A percentile compares a stretch with the other conserved stretches of the same genome.
These are phyloP conservation scores for Scutellaria baicalensis DNA, from an alignment of 257 asterid genomes.

Conservation along the genomic window DNA sequence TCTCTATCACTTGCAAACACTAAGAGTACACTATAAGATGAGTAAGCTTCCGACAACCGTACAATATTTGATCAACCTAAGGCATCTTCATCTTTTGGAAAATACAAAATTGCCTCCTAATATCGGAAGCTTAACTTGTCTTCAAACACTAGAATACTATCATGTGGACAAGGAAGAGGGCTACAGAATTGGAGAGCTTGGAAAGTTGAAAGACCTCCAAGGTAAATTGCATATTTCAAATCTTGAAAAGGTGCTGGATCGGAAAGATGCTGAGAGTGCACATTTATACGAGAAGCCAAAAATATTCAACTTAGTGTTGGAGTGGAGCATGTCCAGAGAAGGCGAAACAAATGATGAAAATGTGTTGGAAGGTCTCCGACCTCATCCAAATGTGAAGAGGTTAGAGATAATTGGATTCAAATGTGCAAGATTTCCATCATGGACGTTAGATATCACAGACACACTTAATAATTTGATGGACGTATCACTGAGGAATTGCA, in stretches of 20 bases:
- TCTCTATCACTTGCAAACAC: too few relatives aligned
- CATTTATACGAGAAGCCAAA: not conserved
- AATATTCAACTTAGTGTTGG: not conserved
- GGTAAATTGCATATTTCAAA: too few relatives aligned
- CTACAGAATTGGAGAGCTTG: not conserved
- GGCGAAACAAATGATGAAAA: conserved; percentile 2
- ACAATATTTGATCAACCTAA: not conserved
- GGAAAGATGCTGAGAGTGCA: too few relatives aligned
- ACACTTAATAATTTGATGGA: not conserved
- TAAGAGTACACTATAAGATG: too few relatives aligned
- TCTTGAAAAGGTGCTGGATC: too few relatives aligned
- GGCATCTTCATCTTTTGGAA: conserved; percentile 4
- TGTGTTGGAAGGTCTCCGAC: not conserved
- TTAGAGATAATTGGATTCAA: not conserved
- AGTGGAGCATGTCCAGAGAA: not conserved
- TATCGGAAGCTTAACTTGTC: conserved; percentile 8
- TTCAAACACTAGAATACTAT: conserved; percentile 11
- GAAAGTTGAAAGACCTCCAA: too few relatives aligned
- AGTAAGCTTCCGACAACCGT: not conserved
- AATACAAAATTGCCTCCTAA: not conserved
- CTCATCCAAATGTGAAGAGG: not conserved
- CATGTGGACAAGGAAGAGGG: not conserved
- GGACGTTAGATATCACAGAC: not conserved
- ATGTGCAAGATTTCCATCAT: not conserved
- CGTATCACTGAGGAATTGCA: not conserved